phyloP scores from a whole-genome alignment of 345 rosid species.

The Ceriops zippeliana region DNA sequence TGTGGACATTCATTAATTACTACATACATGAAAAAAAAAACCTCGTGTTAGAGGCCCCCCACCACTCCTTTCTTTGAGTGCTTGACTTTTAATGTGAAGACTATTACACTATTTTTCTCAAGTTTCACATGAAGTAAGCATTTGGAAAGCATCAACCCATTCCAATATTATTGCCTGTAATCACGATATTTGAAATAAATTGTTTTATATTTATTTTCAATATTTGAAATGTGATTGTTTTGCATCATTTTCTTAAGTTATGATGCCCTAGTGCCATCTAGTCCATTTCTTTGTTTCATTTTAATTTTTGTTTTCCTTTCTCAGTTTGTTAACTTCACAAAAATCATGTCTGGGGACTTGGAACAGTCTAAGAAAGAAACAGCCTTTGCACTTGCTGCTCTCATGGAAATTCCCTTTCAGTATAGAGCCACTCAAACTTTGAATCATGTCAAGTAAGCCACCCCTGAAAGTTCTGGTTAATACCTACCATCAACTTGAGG shows the following conservation, averaged over 20 bases:
- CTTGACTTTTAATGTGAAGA: too few relatives aligned
- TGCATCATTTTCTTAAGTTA: not conserved
- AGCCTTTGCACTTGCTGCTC: conserved; percentile 90
- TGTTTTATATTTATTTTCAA: not conserved
- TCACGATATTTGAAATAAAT: too few relatives aligned
- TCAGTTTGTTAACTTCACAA: conserved; percentile 87
- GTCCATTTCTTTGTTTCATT: not conserved
- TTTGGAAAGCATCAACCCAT: too few relatives aligned
- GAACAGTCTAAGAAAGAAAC: conserved; percentile 68
- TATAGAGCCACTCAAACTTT: conserved; percentile 76
- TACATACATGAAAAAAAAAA: too few relatives aligned
- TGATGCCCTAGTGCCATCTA: too few relatives aligned
- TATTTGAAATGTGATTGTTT: conserved; percentile 1
- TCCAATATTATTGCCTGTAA: too few relatives aligned
- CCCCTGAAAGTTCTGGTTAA: conserved; percentile 11
- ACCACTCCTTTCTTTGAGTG: too few relatives aligned
- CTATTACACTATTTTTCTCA: too few relatives aligned
- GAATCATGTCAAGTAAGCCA: conserved; percentile 35
- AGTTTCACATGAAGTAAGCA: too few relatives aligned
- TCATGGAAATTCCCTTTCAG: conserved; percentile 92
- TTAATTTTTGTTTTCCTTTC: not conserved
- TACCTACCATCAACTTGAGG: conserved; percentile 5
- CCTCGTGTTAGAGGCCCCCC: too few relatives aligned
- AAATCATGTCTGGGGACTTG: conserved; percentile 70
- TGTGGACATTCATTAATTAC: too few relatives aligned